A percentile compares a stretch with the other conserved stretches of the same genome.
phyloP scores from a whole-genome alignment of 129 eudicot genomes.

The Arctium minus region DNA sequence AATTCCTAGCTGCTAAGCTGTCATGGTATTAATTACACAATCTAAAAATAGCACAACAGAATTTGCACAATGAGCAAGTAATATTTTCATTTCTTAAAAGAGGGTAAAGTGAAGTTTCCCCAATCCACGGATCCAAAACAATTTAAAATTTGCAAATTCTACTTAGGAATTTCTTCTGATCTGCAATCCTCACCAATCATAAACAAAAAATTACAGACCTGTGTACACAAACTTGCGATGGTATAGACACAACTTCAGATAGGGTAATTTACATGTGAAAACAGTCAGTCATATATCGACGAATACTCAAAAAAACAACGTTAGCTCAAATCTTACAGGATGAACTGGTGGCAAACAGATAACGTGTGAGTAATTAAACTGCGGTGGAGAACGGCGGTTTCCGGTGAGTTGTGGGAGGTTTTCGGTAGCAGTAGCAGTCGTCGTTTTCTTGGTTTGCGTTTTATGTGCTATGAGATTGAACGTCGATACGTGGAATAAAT shows the following conservation, averaged over 20 bases:
- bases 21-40: neutral
- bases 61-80: neutral
- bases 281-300: neutral
- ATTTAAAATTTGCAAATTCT: slow-evolving; percentile 2
- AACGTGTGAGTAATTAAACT: neutral
- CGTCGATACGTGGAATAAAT: neutral
- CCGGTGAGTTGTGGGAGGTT: slow-evolving; percentile 21
- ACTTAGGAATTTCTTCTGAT: slow-evolving; percentile 16
- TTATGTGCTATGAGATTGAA: neutral
- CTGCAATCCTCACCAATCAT: slow-evolving; percentile 1
- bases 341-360: neutral
- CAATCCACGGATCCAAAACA: slow-evolving; percentile 31
- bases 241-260: slow-evolving; percentile 3
- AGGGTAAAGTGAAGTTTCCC: slow-evolving; percentile 18
- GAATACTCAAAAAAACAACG: neutral
- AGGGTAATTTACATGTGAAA: neutral
- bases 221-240: neutral
- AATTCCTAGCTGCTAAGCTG: slow-evolving; percentile 7
- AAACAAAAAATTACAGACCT: neutral
- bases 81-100: neutral
- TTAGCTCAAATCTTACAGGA: slow-evolving; percentile 18
- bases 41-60: neutral
- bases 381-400: slow-evolving; percentile 16
- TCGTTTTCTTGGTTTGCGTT: slow-evolving; percentile 16
- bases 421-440: slow-evolving; percentile 18